Base-by-base conservation (phyloP, 2,329 filamentous ascomycete species). In the Ophiosphaerella korrae region DNA sequence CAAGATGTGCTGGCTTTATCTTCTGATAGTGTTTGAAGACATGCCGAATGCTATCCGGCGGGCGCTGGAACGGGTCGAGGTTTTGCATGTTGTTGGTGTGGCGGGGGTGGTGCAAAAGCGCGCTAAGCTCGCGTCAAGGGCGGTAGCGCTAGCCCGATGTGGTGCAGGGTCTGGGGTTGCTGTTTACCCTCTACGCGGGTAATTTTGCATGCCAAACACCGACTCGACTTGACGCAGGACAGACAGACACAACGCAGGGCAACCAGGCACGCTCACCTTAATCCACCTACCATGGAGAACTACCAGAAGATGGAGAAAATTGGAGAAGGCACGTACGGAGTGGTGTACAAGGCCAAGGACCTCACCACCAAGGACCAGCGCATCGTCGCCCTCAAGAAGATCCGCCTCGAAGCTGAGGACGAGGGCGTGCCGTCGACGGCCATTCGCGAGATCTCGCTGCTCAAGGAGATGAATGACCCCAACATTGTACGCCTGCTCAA, bases 281-380 rank as follows among this genome's bases (percentile, higher is more conserved):
- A 41, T 52, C 21, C 42, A 42, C 43, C 40, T 47, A 74, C 54
- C 62, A 96, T 96, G 92, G 91, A 96, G 77, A 95, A 96, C 78
- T 96, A 96, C 76, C 90, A 96, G 78, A 95, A 95, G 80, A 84
- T 96, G 70, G 92, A 96, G 80, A 96, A 96, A 82, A 92, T 96
- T 69, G 92, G 92, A 76, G 92, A 96, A 84, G 92, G 92, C 67
- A 96, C 92, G 13, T 96, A 96, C 73, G 92, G 92, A 75, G 92
- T 96, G 57, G 92, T 96, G 57, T 96, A 96, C 84, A 96, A 96
- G 77, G 92, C 92, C 52, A 86, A 88, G 62, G 92, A 96, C 74
- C 87, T 96, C 53, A 84, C 84, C 60, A 88, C 92, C 69, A 82
- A 83, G 61, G 89, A 90, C 68, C 75, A 79, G 40, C 88, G 90